Base-by-base conservation (phyloP, 1,284 basidiomycete species). In the Ustilago vetiveriae region DNA sequence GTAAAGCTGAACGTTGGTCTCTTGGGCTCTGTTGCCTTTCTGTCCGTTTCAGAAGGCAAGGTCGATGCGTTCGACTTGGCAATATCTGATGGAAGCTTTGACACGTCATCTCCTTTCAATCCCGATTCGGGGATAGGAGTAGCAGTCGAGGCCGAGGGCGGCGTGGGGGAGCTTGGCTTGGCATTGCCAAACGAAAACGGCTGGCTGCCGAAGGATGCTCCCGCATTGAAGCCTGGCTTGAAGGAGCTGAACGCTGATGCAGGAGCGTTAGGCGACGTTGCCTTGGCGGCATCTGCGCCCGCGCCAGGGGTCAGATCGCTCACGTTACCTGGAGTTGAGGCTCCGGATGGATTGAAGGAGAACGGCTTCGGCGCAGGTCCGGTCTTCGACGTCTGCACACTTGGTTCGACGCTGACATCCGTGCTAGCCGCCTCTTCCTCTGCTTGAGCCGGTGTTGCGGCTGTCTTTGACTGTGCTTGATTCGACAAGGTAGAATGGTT, bases 121-220 rank as follows among this genome's bases (percentile, higher is more conserved):
- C 37, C 32, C 19, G 50, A 23, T 5, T 24, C 11, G 33, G 11
- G 13, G 17, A 14, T 21, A 11, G 23, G 19, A 17, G 35, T 6
- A 23, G 36, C 11, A 16, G 41, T 22, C 9, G 44, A 11, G 13
- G 30, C 3, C 9, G 62, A 23, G 6, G 54, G 21, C 11, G 49
- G 10, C 32, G 38, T 24, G n/a, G 21, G n/a, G 24, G 51, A 19
- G 37, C 23, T 47, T 3, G 46, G 11, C 11, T 51, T 51, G 56
- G 49, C 47, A 45, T 36, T 50, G 26, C 54, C 58, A 35, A 67
- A 67, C 6, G 68, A 66, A 45, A 67, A 67, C 2, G 63, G 51
- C 42, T 54, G 49, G n/a, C 46, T 46, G 26, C 58, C 63, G 22
- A 67, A 67, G 13, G 42, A 27, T 9, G 57, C 42, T 13, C 57